A percentile compares a stretch with the other conserved stretches of the same genome.
phyloP scores from a whole-genome alignment of 805 yeast genomes.

The Candida vaughaniae region DNA sequence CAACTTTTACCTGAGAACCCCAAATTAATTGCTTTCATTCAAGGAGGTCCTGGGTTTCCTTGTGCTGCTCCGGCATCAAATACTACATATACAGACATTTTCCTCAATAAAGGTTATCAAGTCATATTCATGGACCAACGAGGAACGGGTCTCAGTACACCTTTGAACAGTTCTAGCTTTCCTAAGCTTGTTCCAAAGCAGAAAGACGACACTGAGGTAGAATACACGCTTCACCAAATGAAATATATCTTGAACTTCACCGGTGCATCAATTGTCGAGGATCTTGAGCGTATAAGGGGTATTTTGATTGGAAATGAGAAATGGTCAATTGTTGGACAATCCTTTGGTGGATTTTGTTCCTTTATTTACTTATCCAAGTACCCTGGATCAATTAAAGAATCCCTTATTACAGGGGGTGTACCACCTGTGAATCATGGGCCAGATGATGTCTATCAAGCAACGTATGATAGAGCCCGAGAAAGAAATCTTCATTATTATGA shows the following conservation, averaged over 20 bases:
- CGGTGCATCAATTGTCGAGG: conserved; percentile 53
- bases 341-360: conserved; percentile 55
- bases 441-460: conserved; percentile 49
- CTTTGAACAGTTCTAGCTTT: conserved; percentile 38
- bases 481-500: conserved; percentile 48
- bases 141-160: conserved; percentile 58
- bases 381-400: conserved; percentile 41
- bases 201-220: conserved; percentile 16
- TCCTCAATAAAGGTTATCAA: conserved; percentile 38
- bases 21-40: conserved; percentile 43
- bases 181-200: conserved; percentile 13
- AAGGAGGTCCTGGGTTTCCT: conserved; percentile 58
- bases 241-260: conserved; percentile 45
- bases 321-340: conserved; percentile 57
- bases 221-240: conserved; percentile 26
- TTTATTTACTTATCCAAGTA: conserved; percentile 49
- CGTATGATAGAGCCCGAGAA: conserved; percentile 46
- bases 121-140: conserved; percentile 54
- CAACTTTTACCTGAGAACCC: conserved; percentile 26
- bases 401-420: conserved; percentile 56
- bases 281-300: conserved; percentile 46
- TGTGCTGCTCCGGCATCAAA: conserved; percentile 38
- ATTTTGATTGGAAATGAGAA: conserved; percentile 33
- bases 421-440: conserved; percentile 50
- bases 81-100: conserved; percentile 25